Conservation (phyloP, 352 stramenopile species). For the Peronospora tabacina region DNA sequence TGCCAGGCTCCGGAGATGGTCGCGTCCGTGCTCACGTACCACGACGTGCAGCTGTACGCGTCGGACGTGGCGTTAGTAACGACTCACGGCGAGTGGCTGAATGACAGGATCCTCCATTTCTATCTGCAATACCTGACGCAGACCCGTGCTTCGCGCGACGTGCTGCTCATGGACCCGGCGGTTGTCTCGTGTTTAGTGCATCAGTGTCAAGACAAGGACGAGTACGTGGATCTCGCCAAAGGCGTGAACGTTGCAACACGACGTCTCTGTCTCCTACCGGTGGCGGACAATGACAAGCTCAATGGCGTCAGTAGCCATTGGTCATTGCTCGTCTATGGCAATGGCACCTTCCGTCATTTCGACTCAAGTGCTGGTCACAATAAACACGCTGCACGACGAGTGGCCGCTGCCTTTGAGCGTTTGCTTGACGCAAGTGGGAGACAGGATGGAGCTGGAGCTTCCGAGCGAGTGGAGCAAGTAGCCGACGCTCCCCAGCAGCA, state of each 20-base stretch:
- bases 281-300: constrained; percentile 62
- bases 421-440: constrained; percentile 24
- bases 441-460: constrained; percentile 8
- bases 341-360: constrained; percentile 46
- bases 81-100: constrained; percentile 49
- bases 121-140: constrained; percentile 67
- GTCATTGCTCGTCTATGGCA: constrained; percentile 56
- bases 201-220: constrained; percentile 78
- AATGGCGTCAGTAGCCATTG: constrained; percentile 58
- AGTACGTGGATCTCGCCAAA: constrained; percentile 50
- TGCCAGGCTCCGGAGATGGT: too few species aligned
- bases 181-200: constrained; percentile 76
- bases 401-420: constrained; percentile 36
- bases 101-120: constrained; percentile 82
- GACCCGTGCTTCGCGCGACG: constrained; percentile 20
- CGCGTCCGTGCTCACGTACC: constrained; percentile 75
- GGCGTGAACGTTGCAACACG: constrained; percentile 37
- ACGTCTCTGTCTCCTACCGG: constrained; percentile 49
- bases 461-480: constrained; percentile 25
- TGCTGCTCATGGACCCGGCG: constrained; percentile 68
- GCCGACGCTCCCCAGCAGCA: constrained; percentile 50
- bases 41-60: constrained; percentile 78
- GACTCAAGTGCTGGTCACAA: constrained; percentile 71
- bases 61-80: constrained; percentile 69
- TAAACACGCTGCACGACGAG: constrained; percentile 33